phyloP scores from a whole-genome alignment of 2,329 filamentous ascomycete species.

The Neonectria neomacrospora region DNA sequence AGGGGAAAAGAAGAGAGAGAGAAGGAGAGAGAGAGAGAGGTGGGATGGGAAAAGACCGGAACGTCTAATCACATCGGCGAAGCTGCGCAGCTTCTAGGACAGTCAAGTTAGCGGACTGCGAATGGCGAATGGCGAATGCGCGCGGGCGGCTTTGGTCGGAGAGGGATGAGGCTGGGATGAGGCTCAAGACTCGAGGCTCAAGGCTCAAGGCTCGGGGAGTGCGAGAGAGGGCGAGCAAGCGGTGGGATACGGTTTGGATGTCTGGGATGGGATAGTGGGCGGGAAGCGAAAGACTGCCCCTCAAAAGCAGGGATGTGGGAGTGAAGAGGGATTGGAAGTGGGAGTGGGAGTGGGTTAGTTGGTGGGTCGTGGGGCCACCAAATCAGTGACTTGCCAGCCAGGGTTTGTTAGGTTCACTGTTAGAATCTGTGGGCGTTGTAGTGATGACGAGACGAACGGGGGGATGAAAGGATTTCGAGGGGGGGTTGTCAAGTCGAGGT shows the following conservation, averaged over 20 bases:
- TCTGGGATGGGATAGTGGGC: conserved; percentile 37
- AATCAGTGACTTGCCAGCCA: neutral
- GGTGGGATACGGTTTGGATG: conserved; percentile 39
- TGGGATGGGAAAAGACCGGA: conserved; percentile 27
- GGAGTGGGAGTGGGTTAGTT: neutral
- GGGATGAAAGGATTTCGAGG: neutral
- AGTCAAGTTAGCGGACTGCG: conserved; percentile 29
- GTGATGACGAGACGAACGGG: conserved; percentile 2
- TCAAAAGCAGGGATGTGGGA: conserved; percentile 42
- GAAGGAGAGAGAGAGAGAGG: conserved; percentile 15
- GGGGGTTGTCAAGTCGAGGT: neutral
- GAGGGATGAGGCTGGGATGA: conserved; percentile 21
- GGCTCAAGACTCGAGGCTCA: conserved; percentile 25
- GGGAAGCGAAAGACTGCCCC: conserved; percentile 45
- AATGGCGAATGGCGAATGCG: conserved; percentile 26
- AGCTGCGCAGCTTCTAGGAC: conserved; percentile 41
- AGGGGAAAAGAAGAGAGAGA: conserved; percentile 20
- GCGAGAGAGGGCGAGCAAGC: conserved; percentile 33
- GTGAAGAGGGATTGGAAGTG: conserved; percentile 10
- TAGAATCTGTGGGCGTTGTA: neutral
- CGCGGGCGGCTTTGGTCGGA: conserved; percentile 27
- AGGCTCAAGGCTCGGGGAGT: conserved; percentile 18
- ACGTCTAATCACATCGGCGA: conserved; percentile 42
- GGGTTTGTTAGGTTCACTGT: neutral
- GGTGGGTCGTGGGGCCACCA: conserved; percentile 6